Percentiles rank a stretch among this genome's conserved stretches.
Evolutionary conservation across 2,329 filamentous ascomycete genomes (phyloP).

Genomic region (Cyphellophora europaea): DNA sequence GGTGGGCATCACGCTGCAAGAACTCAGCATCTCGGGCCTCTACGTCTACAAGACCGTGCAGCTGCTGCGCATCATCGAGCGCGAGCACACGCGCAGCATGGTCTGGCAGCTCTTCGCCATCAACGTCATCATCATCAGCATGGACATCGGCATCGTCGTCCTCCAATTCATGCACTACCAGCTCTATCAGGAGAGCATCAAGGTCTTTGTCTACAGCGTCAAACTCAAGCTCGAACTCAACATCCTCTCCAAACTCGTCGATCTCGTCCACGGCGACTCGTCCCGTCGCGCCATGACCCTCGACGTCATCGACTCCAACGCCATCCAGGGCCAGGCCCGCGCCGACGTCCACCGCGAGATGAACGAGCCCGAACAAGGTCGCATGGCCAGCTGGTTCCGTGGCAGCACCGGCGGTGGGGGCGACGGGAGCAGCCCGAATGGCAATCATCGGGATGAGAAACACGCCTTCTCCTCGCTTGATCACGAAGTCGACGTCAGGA

Average conservation of each 20-base stretch:
- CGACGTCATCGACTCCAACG: conserved; percentile 3
- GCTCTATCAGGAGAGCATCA: conserved; percentile 36
- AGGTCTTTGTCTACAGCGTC: conserved; percentile 37
- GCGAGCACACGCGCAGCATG: conserved; percentile 32
- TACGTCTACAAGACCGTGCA: conserved; percentile 45
- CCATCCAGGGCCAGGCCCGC: conserved; percentile 3
- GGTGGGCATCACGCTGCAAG: conserved; percentile 46
- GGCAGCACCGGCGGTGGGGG: neutral
- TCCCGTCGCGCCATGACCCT: conserved; percentile 4
- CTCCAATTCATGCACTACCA: conserved; percentile 33
- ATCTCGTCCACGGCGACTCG: conserved; percentile 5
- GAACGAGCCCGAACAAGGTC: neutral
- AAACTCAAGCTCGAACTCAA: conserved; percentile 40
- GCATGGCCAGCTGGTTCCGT: neutral
- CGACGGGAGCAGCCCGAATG: neutral
- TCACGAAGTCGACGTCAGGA: neutral
- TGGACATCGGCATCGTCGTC: conserved; percentile 33
- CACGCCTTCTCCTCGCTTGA: neutral
- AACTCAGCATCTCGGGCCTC: conserved; percentile 42
- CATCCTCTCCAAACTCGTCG: conserved; percentile 34
- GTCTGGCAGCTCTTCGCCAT: conserved; percentile 39
- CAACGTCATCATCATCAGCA: conserved; percentile 36
- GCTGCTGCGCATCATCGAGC: conserved; percentile 35
- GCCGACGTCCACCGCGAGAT: conserved; percentile 2
- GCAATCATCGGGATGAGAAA: neutral